Percentiles rank a stretch among this genome's conserved stretches.
These are phyloP conservation scores for Citrullus colocynthis DNA, from an alignment of 306 rosid genomes.

Conservation along the genomic window DNA sequence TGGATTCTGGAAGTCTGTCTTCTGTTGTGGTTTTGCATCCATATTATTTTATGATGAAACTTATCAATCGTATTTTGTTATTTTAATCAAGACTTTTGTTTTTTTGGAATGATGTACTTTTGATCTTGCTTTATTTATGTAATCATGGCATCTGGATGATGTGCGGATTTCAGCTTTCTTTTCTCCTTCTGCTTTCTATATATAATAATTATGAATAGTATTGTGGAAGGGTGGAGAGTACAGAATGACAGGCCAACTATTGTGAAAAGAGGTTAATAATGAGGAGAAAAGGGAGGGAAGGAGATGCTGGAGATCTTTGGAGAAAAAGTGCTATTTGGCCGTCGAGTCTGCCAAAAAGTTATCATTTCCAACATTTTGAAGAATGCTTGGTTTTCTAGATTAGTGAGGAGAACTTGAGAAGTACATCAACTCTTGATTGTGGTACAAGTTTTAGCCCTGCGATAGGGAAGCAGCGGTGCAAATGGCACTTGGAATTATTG, in stretches of 20 bases:
- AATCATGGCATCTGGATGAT: background rate
- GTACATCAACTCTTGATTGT: too few relatives aligned
- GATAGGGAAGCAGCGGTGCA: too few relatives aligned
- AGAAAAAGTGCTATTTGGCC: background rate
- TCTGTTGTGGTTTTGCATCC: background rate
- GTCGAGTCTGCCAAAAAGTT: too few relatives aligned
- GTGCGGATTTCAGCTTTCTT: too few relatives aligned
- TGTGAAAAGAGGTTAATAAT: background rate
- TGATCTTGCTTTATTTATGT: background rate
- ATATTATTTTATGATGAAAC: background rate
- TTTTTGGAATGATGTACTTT: background rate
- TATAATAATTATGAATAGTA: too few relatives aligned
- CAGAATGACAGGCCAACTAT: background rate
- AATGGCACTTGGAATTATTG: too few relatives aligned
- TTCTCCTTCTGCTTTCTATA: background rate
- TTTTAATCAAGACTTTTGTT: background rate
- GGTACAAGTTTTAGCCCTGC: too few relatives aligned
- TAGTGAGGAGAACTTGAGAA: too few relatives aligned
- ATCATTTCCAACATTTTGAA: too few relatives aligned
- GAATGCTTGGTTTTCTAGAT: too few relatives aligned
- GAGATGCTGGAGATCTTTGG: too few relatives aligned
- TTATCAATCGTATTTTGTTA: background rate
- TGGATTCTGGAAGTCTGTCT: background rate
- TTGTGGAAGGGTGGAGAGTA: background rate
- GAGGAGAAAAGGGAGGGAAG: background rate